Evolutionary conservation across 257 asterid species (phyloP).

Genomic region (Striga asiatica): DNA sequence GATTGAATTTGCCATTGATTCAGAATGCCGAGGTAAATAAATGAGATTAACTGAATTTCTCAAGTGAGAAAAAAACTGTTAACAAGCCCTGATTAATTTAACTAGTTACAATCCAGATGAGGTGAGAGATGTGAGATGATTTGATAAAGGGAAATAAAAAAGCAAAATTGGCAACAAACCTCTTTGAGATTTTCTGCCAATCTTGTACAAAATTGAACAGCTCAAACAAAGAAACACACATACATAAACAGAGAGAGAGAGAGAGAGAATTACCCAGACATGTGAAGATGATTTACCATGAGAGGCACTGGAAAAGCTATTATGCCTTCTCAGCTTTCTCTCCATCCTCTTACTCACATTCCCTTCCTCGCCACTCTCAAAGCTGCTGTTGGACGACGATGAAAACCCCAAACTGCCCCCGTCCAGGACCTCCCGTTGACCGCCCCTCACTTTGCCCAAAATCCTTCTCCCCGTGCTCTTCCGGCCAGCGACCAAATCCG

Average conservation of each 20-base stretch:
- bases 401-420: conserved; percentile 37
- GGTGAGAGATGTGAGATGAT: too few species aligned
- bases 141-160: too few species aligned
- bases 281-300: conserved; percentile 25
- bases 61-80: too few species aligned
- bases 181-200: too few species aligned
- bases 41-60: too few species aligned
- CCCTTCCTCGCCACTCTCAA: conserved; percentile 12
- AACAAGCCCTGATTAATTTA: too few species aligned
- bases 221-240: not conserved
- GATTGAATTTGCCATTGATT: too few species aligned
- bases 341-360: not conserved
- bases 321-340: conserved; percentile 27
- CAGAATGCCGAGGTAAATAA: too few species aligned
- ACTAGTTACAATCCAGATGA: too few species aligned
- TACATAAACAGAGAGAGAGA: not conserved
- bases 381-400: conserved; percentile 22
- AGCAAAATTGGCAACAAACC: too few species aligned
- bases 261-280: conserved; percentile 37
- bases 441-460: conserved; percentile 22
- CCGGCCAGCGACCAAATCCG: conserved; percentile 16
- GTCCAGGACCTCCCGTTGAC: conserved; percentile 16
- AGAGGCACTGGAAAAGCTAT: conserved; percentile 38
- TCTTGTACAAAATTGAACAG: too few species aligned
- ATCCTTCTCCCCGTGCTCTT: conserved; percentile 15